A percentile compares a stretch with the other conserved stretches of the same genome.
Evolutionary conservation across 257 asterid genomes (phyloP).

Genomic region (Fraxinus excelsior): DNA sequence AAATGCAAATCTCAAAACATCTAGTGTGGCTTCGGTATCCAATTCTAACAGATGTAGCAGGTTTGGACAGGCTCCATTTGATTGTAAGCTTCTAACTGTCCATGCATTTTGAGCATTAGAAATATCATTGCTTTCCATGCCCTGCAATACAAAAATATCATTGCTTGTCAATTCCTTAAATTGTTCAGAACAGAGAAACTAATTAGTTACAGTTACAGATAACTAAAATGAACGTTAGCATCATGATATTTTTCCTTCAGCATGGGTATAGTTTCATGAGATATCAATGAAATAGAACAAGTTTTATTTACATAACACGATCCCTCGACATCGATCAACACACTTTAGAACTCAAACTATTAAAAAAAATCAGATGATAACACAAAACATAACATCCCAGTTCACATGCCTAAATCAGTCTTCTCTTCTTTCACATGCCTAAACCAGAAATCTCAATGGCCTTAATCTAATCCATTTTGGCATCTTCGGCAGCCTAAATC

Average conservation of each 20-base stretch:
- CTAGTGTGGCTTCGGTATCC: conserved; percentile 89
- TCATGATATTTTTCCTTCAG: conserved; percentile 17
- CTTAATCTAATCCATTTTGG: no score
- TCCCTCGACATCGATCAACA: no score
- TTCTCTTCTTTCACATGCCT: no score
- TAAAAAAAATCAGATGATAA: no score
- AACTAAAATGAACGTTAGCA: conserved; percentile 18
- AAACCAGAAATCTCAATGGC: no score
- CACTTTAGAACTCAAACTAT: no score
- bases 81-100: conserved; percentile 42
- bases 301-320: no score
- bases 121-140: conserved; percentile 74
- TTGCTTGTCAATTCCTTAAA: conserved; percentile 7
- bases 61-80: conserved; percentile 50
- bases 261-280: no score
- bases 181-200: neutral
- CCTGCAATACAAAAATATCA: conserved; percentile 53
- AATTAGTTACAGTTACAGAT: conserved; percentile 10
- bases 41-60: conserved; percentile 69
- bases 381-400: no score
- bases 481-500: no score
- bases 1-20: conserved; percentile 74
- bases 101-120: conserved; percentile 58
- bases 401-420: no score
- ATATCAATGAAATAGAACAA: no score